phyloP scores from a whole-genome alignment of 495 filamentous ascomycete species.

The Melanomma pulvis-pyrius region DNA sequence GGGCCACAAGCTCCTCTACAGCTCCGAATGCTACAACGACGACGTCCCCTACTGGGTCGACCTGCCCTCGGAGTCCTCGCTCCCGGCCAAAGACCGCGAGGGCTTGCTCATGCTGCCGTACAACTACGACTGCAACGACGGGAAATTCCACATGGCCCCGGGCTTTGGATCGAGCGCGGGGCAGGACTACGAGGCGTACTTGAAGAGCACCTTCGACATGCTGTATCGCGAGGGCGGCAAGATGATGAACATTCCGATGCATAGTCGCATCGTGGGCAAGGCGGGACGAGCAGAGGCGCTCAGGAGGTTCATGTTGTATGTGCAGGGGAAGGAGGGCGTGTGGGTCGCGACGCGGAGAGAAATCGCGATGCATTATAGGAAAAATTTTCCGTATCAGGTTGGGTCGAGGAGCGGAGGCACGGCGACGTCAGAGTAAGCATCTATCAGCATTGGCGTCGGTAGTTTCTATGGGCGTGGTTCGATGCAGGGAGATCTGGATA shows the following conservation, averaged over 20 bases:
- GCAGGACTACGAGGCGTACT: slow-evolving; percentile 39
- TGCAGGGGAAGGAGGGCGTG: slow-evolving; percentile 40
- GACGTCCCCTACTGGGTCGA: slow-evolving; percentile 45
- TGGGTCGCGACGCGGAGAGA: slow-evolving; percentile 43
- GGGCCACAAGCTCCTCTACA: slow-evolving; percentile 37
- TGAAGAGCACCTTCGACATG: slow-evolving; percentile 42
- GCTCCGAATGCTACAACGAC: slow-evolving; percentile 42
- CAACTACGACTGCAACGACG: slow-evolving; percentile 42
- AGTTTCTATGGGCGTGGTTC: no score
- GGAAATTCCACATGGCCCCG: slow-evolving; percentile 45
- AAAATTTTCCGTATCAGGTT: slow-evolving; percentile 40
- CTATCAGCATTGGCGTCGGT: no score
- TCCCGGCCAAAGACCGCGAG: slow-evolving; percentile 37
- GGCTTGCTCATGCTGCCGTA: slow-evolving; percentile 43
- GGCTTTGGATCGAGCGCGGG: slow-evolving; percentile 37
- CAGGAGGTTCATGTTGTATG: slow-evolving; percentile 42
- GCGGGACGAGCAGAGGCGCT: slow-evolving; percentile 41
- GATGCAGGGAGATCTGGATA: no score
- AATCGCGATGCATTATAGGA: slow-evolving; percentile 40
- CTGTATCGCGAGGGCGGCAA: slow-evolving; percentile 43
- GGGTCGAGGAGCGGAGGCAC: slow-evolving; percentile 27
- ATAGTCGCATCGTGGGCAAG: slow-evolving; percentile 41
- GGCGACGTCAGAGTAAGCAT: neutral
- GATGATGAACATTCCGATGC: slow-evolving; percentile 45
- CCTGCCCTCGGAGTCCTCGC: slow-evolving; percentile 36